Evolutionary conservation across 345 rosid genomes (phyloP).

Genomic region (Citrus australasica): DNA sequence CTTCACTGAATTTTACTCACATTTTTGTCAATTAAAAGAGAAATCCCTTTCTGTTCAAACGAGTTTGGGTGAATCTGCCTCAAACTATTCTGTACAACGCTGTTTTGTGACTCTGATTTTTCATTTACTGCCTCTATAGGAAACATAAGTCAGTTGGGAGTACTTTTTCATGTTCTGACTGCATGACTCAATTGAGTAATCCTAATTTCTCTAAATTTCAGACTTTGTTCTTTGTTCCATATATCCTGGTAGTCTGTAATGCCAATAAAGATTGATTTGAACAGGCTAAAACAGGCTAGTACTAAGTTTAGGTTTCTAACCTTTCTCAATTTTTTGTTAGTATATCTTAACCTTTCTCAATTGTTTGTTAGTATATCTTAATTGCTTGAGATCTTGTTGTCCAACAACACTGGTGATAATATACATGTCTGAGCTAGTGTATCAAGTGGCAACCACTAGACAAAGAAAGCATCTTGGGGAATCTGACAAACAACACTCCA

Average conservation of each 20-base stretch:
- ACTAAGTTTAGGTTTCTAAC: not conserved
- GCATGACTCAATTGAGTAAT: not conserved
- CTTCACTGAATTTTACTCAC: not conserved
- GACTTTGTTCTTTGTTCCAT: not conserved
- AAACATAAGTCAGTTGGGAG: not conserved
- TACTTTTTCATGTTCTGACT: slow-evolving; percentile 2
- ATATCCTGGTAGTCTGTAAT: not conserved
- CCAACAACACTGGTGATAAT: not conserved
- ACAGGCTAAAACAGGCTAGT: not conserved
- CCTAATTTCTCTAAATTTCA: not conserved
- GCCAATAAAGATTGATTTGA: not conserved
- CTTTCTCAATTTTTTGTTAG: not conserved
- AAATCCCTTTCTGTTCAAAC: not conserved
- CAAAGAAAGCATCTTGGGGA: not conserved
- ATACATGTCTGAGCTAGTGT: not conserved
- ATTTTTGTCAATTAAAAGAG: not conserved
- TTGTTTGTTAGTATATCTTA: not conserved
- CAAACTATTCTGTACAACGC: not conserved
- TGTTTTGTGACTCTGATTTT: not conserved
- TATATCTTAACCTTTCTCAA: not conserved
- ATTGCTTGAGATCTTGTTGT: not conserved
- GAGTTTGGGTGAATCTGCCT: not conserved
- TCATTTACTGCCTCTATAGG: not conserved
- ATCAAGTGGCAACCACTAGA: not conserved
- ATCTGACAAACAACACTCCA: not conserved